A percentile compares a stretch with the other conserved stretches of the same genome.
phyloP scores from a whole-genome alignment of 73 alveolate species.

The Urostyla sp. region DNA sequence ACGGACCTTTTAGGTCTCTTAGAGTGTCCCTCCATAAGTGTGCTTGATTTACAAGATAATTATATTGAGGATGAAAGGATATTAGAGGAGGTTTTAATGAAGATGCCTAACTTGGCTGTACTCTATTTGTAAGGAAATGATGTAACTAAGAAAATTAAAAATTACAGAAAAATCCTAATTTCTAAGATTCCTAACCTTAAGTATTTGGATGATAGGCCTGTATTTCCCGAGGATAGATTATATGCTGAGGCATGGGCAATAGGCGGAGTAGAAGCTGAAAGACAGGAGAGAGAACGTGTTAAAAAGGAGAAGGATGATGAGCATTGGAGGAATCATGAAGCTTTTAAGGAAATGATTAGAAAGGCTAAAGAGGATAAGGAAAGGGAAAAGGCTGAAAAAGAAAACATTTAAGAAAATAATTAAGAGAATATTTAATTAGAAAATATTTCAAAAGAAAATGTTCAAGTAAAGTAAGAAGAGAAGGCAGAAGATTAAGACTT shows the following conservation, averaged over 20 bases:
- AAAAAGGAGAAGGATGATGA: slow-evolving; percentile 94
- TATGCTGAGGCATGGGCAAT: slow-evolving; percentile 96
- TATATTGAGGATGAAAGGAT: slow-evolving; percentile 86
- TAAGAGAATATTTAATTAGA: background rate
- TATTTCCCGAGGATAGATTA: slow-evolving; percentile 94
- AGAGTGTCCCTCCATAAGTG: slow-evolving; percentile 82
- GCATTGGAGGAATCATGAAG: slow-evolving; percentile 86
- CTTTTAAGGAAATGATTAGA: slow-evolving; percentile 84
- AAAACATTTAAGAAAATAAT: slow-evolving; percentile 7
- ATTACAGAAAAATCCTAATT: slow-evolving; percentile 93
- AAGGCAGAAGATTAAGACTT: background rate
- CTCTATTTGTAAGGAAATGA: slow-evolving; percentile 94
- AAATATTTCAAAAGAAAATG: background rate
- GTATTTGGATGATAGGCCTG: slow-evolving; percentile 95
- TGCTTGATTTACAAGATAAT: slow-evolving; percentile 96
- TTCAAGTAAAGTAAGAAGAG: background rate
- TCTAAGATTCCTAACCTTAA: slow-evolving; percentile 86
- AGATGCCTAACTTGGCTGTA: slow-evolving; percentile 93
- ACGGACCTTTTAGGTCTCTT: slow-evolving; percentile 82
- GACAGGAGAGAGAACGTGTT: slow-evolving; percentile 89
- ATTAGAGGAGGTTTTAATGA: slow-evolving; percentile 81
- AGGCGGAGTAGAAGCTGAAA: slow-evolving; percentile 97
- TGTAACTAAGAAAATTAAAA: slow-evolving; percentile 86
- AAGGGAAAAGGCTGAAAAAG: slow-evolving; percentile 56
- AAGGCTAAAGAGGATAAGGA: slow-evolving; percentile 74